Evolutionary conservation across 2,329 filamentous ascomycete genomes (phyloP), one percentile per base, ranked within the genome.

Genomic region (Fusarium sterilihyphosum): DNA sequence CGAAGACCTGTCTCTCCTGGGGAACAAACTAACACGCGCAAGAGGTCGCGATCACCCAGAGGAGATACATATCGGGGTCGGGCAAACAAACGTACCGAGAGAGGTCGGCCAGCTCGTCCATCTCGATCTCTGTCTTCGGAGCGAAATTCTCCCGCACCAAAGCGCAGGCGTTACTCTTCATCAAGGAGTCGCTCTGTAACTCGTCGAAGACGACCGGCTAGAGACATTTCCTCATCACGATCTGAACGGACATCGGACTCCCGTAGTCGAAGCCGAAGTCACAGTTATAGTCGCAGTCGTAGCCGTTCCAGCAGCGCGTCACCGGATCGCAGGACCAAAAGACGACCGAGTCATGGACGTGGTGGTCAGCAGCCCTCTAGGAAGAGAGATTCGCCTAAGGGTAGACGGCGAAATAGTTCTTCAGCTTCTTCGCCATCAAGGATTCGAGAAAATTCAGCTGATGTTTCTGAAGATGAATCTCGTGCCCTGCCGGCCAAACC

Each of bases 361-460:
- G 68, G 66, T 44, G 62, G 62, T 22, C 66, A 61, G 37, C 67
- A 62, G n/a, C 46, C 62, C 31, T 43, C 60, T 50, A 71, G 38
- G 62, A 76, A 74, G 60, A 70, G 50, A 38, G 72, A 71, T 54
- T 70, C 71, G 58, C 67, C 68, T 22, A 59, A 58, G 37, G 72
- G 62, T 53, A 85, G 84, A 74, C 86, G 86, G 80, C 84, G 84
- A 76, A 88, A 85, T 80, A 84, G 84, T 73, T 89, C 88, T 73
- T 87, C 87, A 73, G 84, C 84, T 80, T 87, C 88, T 79, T 86
- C 86, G 81, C 82, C 83, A 79, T 84, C 86, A 81, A 85, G 84
- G 80, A 81, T 81, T 79, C 86, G 83, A 84, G 81, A 85, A 82
- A 88, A 84, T 82, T 86, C 85, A 81, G 88, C 86, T 90, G 89